A percentile compares a stretch with the other conserved stretches of the same genome.
These are phyloP conservation scores for Prunus armeniaca DNA, from an alignment of 306 rosid species.

Conservation along the genomic window DNA sequence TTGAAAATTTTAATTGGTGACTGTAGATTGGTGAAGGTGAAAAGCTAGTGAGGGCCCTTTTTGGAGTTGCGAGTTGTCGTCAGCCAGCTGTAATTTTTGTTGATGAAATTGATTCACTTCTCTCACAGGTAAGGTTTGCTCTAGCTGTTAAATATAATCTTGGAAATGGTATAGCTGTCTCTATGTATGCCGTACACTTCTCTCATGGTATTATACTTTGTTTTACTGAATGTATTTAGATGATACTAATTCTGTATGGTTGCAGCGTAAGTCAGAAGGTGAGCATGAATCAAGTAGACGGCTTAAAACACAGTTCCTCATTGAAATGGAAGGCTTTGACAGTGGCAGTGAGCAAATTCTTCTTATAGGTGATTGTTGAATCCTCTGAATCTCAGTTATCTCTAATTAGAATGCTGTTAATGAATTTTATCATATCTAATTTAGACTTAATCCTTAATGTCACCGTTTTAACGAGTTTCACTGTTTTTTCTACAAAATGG, in stretches of 20 bases:
- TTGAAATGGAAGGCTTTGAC: conserved; percentile 99
- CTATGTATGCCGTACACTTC: background rate
- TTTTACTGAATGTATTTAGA: conserved; percentile 5
- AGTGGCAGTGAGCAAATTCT: conserved; percentile 79
- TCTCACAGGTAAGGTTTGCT: conserved; percentile 78
- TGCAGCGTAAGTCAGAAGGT: conserved; percentile 93
- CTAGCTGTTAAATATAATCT: conserved; percentile 8
- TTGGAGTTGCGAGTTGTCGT: conserved; percentile 96
- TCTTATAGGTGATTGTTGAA: conserved; percentile 68
- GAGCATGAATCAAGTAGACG: conserved; percentile 98
- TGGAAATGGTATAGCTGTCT: conserved; percentile 2
- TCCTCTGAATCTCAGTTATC: conserved; percentile 2
- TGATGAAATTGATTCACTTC: conserved; percentile 97
- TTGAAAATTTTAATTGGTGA: conserved; percentile 20
- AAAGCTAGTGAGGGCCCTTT: conserved; percentile 89
- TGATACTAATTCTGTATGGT: conserved; percentile 21
- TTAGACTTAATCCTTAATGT: background rate
- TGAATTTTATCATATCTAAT: background rate
- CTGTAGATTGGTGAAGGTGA: conserved; percentile 97
- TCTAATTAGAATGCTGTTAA: background rate
- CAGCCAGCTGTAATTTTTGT: conserved; percentile 98
- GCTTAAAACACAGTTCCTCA: conserved; percentile 93
- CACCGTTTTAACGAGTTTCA: conserved; percentile 10
- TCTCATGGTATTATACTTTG: conserved; percentile 14
- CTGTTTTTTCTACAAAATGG: conserved; percentile 16